A percentile compares a stretch with the other conserved stretches of the same genome.
These are phyloP conservation scores for Pterocarpus macrocarpus DNA, from an alignment of 306 rosid genomes.

Conservation along the genomic window DNA sequence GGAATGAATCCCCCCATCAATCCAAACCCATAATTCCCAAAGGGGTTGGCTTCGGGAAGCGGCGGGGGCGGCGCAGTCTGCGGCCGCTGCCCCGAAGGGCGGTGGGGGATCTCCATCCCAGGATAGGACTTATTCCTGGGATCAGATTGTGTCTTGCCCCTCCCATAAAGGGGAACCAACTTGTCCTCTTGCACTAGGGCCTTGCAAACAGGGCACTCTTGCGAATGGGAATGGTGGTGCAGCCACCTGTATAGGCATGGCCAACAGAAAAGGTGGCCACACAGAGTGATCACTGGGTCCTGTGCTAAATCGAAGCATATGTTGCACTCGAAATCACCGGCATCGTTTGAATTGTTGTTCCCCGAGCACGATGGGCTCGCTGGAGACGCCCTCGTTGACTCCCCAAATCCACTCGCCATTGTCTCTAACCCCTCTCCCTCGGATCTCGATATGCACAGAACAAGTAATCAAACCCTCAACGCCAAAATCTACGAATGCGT, in stretches of 20 bases:
- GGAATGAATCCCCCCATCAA: slow-evolving; percentile 90
- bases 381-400: slow-evolving; percentile 62
- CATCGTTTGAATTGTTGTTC: slow-evolving; percentile 59
- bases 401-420: slow-evolving; percentile 77
- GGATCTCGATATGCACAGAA: background rate
- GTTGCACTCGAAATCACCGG: slow-evolving; percentile 93
- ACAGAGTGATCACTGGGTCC: slow-evolving; percentile 87
- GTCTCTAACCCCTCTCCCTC: slow-evolving; percentile 31
- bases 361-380: slow-evolving; percentile 66
- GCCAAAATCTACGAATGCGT: background rate
- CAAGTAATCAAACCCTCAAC: background rate
- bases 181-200: slow-evolving; percentile 80
- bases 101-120: slow-evolving; percentile 77
- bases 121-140: slow-evolving; percentile 83
- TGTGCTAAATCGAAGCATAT: slow-evolving; percentile 94
- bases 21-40: slow-evolving; percentile 76
- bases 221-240: slow-evolving; percentile 88
- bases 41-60: slow-evolving; percentile 62
- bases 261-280: slow-evolving; percentile 97
- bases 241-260: slow-evolving; percentile 94
- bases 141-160: slow-evolving; percentile 81
- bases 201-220: slow-evolving; percentile 97
- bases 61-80: slow-evolving; percentile 64
- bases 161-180: slow-evolving; percentile 92
- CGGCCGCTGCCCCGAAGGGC: slow-evolving; percentile 89